A percentile compares a stretch with the other conserved stretches of the same genome.
Evolutionary conservation across 192 early-diverging fungal species (phyloP).

Genomic region (Umbelopsis sp.): DNA sequence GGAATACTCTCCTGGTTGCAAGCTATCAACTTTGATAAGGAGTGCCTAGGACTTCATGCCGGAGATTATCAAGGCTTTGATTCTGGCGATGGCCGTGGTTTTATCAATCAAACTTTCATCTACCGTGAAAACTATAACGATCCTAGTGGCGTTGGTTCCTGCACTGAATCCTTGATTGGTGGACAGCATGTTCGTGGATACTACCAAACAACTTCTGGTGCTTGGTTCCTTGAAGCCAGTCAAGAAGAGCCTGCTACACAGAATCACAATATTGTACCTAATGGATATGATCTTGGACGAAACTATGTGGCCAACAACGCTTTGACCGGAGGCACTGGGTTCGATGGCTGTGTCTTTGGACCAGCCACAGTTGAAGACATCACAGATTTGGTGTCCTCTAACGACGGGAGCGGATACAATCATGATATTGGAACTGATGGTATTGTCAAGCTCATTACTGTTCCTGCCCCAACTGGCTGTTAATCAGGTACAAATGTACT

Average conservation of each 20-base stretch:
- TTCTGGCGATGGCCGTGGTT: conserved; percentile 16
- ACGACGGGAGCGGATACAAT: conserved; percentile 15
- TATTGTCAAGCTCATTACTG: conserved; percentile 19
- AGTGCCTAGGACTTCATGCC: conserved; percentile 15
- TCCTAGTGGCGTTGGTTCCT: conserved; percentile 14
- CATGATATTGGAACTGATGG: conserved; percentile 21
- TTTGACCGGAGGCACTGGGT: neutral
- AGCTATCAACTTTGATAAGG: conserved; percentile 22
- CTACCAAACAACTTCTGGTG: conserved; percentile 14
- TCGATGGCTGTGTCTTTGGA: conserved; percentile 15
- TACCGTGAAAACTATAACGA: conserved; percentile 19
- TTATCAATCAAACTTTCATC: conserved; percentile 11
- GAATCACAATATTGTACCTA: conserved; percentile 16
- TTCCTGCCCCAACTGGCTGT: conserved; percentile 18
- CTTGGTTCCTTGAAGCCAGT: conserved; percentile 21
- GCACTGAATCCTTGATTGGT: conserved; percentile 18
- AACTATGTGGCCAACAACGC: conserved; percentile 16
- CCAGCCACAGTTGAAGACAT: conserved; percentile 14
- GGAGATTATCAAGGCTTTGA: conserved; percentile 16
- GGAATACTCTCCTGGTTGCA: conserved; percentile 17
- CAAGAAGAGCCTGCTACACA: conserved; percentile 3
- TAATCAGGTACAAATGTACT: neutral
- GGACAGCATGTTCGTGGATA: conserved; percentile 19
- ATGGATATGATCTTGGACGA: conserved; percentile 14
- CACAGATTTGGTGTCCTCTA: neutral